Base-by-base conservation (phyloP, 192 early-diverging fungal genomes). In the Coemansia sp. region DNA sequence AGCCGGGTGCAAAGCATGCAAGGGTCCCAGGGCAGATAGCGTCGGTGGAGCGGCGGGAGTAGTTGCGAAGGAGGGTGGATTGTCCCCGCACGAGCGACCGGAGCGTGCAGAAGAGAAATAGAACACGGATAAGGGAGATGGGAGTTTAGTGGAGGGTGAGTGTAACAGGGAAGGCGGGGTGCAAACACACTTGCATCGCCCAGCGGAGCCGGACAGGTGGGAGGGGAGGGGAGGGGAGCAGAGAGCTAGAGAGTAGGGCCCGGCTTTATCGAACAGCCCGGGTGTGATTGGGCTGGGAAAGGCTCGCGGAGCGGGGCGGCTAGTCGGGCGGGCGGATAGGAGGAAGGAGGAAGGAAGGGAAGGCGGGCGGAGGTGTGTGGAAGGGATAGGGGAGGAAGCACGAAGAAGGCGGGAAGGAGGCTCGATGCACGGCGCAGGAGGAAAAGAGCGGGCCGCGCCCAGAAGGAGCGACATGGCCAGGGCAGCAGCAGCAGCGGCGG, bases 1-100 rank as follows among this genome's bases (percentile, higher is more conserved):
- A 64, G 60, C 39, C 67, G 61, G 44, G 30, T 38, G 47, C 56
- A 62, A 17, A 45, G 44, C 68, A 71, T 71, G 55, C 67, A 71
- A 71, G 54, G 45, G 43, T 38, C 47, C 36, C 7, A 27, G 18
- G 40, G 33, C n/a, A 28, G 12, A 23, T n/a, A n/a, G n/a, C n/a
- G n/a, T n/a, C n/a, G n/a, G n/a, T n/a, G n/a, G n/a, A n/a, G n/a
- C n/a, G n/a, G n/a, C n/a, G n/a, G n/a, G n/a, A n/a, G n/a, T n/a
- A n/a, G n/a, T n/a, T n/a, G n/a, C n/a, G n/a, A n/a, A n/a, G n/a
- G n/a, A n/a, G n/a, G n/a, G n/a, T n/a, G n/a, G n/a, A n/a, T n/a
- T n/a, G n/a, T n/a, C n/a, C n/a, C n/a, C n/a, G n/a, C n/a, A n/a
- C n/a, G n/a, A n/a, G n/a, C n/a, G n/a, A n/a, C n/a, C n/a, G n/a